Evolutionary conservation across 805 yeast genomes (phyloP).

Genomic region (Yamadazyma insecticola): DNA sequence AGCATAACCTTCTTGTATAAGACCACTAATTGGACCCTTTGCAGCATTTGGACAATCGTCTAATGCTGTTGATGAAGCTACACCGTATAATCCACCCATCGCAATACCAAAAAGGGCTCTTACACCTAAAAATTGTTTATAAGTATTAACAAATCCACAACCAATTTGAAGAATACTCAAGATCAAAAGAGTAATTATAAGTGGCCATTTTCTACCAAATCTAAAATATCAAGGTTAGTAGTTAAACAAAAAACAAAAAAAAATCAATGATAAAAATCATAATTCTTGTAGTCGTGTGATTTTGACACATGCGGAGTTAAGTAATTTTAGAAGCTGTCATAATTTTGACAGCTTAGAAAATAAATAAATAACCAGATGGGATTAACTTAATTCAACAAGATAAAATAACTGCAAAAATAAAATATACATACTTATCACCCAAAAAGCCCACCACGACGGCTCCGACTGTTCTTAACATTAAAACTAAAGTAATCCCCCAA

Average conservation of each 20-base stretch:
- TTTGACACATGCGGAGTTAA: too few relatives aligned
- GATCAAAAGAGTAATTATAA: slow-evolving; percentile 39
- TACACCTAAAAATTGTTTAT: slow-evolving; percentile 54
- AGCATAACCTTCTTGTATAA: slow-evolving; percentile 79
- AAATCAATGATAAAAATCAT: too few relatives aligned
- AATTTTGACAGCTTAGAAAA: too few relatives aligned
- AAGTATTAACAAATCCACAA: slow-evolving; percentile 56
- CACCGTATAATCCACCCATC: slow-evolving; percentile 55
- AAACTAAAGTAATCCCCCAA: slow-evolving; percentile 65
- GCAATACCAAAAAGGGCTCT: slow-evolving; percentile 58
- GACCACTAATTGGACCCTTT: slow-evolving; percentile 57
- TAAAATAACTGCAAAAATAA: background rate
- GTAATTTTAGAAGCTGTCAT: too few relatives aligned
- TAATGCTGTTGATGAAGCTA: slow-evolving; percentile 49
- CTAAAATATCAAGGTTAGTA: too few relatives aligned
- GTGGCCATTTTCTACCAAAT: slow-evolving; percentile 58
- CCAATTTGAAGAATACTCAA: slow-evolving; percentile 57
- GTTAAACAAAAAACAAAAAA: too few relatives aligned
- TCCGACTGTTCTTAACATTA: slow-evolving; percentile 66
- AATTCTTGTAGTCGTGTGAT: too few relatives aligned
- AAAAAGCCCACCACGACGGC: slow-evolving; percentile 56
- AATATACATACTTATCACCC: slow-evolving; percentile 44
- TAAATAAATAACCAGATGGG: too few relatives aligned
- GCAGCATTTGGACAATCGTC: slow-evolving; percentile 52
- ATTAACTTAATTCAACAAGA: too few relatives aligned